Percentiles rank a stretch among this genome's conserved stretches.
Conservation (phyloP, 805 yeast genomes). For the Barnettozyma pratensis region DNA sequence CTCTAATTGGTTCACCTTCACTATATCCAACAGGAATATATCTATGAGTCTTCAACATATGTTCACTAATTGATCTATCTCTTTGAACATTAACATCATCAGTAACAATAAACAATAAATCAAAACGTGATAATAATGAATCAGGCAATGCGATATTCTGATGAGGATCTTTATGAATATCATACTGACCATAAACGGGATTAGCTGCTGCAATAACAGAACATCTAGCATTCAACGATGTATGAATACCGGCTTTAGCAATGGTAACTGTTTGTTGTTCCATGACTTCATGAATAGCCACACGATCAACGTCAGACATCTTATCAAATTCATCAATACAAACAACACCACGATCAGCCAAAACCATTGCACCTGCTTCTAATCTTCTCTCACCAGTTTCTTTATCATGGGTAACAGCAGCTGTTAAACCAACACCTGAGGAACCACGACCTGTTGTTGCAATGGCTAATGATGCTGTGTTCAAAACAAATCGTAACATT, state of each 20-base stretch:
- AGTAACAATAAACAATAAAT: slow-evolving; percentile 89
- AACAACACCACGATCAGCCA: slow-evolving; percentile 95
- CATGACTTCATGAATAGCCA: slow-evolving; percentile 99
- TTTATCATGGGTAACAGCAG: slow-evolving; percentile 93
- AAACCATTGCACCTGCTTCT: slow-evolving; percentile 99
- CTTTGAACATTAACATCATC: slow-evolving; percentile 85
- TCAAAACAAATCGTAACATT: slow-evolving; percentile 86
- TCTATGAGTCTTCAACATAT: slow-evolving; percentile 90
- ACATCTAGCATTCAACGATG: slow-evolving; percentile 93
- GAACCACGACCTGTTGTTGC: slow-evolving; percentile 99
- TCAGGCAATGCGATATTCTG: slow-evolving; percentile 96
- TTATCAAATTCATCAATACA: slow-evolving; percentile 99
- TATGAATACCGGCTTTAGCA: slow-evolving; percentile 97
- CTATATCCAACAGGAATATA: slow-evolving; percentile 80
- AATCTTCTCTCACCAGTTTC: slow-evolving; percentile 96
- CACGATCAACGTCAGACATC: slow-evolving; percentile 95
- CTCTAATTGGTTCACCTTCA: slow-evolving; percentile 93
- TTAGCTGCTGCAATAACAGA: slow-evolving; percentile 97
- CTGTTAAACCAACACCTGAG: slow-evolving; percentile 99
- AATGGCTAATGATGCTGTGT: slow-evolving; percentile 91
- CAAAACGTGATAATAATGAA: slow-evolving; percentile 93
- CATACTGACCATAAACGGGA: slow-evolving; percentile 96
- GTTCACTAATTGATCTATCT: slow-evolving; percentile 88
- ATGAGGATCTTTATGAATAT: slow-evolving; percentile 92
- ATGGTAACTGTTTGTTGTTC: slow-evolving; percentile 98